Evolutionary conservation across 2,329 filamentous ascomycete genomes (phyloP).

Genomic region (Exophiala phaeomuriformis): DNA sequence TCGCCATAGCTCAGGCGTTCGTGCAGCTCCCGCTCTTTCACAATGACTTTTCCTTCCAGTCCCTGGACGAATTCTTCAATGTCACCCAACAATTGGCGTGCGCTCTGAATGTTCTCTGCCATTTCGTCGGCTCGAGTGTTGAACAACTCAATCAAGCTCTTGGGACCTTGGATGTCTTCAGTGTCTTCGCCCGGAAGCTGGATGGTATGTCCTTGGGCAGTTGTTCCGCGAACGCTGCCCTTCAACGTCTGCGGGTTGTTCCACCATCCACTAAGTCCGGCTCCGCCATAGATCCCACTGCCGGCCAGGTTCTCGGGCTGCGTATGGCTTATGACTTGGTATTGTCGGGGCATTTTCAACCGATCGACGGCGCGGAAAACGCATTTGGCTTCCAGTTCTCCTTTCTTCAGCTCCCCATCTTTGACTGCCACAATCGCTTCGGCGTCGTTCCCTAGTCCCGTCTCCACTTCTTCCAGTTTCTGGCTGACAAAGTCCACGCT

Average conservation of each 20-base stretch:
- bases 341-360: slow-evolving; percentile 60
- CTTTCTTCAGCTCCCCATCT: slow-evolving; percentile 51
- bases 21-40: slow-evolving; percentile 37
- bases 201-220: slow-evolving; percentile 36
- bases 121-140: slow-evolving; percentile 57
- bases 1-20: slow-evolving; percentile 54
- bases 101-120: slow-evolving; percentile 49
- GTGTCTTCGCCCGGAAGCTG: slow-evolving; percentile 43
- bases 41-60: slow-evolving; percentile 47
- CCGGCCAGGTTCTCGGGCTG: slow-evolving; percentile 21
- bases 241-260: slow-evolving; percentile 28
- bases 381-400: slow-evolving; percentile 62
- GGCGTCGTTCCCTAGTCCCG: slow-evolving; percentile 56
- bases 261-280: slow-evolving; percentile 29
- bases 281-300: slow-evolving; percentile 18
- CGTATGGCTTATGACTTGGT: slow-evolving; percentile 43
- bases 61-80: slow-evolving; percentile 59
- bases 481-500: slow-evolving; percentile 58
- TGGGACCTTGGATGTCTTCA: slow-evolving; percentile 41
- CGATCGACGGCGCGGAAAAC: slow-evolving; percentile 69
- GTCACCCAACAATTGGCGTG: slow-evolving; percentile 54
- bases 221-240: slow-evolving; percentile 31
- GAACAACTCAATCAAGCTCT: slow-evolving; percentile 58
- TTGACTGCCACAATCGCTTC: slow-evolving; percentile 52
- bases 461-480: slow-evolving; percentile 57